A percentile compares a stretch with the other conserved stretches of the same genome.
phyloP scores from a whole-genome alignment of 352 stramenopile genomes.

The Phytophthora sp. region DNA sequence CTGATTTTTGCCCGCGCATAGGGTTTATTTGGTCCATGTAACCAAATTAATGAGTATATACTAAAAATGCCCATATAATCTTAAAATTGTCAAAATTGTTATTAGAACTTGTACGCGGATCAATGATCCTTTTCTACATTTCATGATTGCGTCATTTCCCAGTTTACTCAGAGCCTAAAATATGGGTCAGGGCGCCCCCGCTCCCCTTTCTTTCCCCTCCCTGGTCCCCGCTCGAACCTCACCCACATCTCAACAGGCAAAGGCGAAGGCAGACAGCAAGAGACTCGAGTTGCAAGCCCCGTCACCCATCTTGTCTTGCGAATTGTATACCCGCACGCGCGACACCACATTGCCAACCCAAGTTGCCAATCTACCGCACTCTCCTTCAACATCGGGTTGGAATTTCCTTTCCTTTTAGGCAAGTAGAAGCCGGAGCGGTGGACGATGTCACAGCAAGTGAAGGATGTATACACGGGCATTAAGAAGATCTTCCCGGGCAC shows the following conservation, averaged over 20 bases:
- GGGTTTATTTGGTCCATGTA: not conserved
- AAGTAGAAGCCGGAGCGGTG: no score
- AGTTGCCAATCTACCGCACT: no score
- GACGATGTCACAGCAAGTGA: conserved; percentile 74
- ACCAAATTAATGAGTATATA: not conserved
- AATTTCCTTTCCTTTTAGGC: no score
- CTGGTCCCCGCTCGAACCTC: not conserved
- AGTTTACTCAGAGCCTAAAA: not conserved
- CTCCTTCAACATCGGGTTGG: no score
- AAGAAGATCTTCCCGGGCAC: conserved; percentile 79
- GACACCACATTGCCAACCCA: no score
- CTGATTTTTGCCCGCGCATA: conserved; percentile 12
- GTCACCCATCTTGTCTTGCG: not conserved
- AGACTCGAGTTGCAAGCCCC: conserved; percentile 6
- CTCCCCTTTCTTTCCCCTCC: conserved; percentile 38
- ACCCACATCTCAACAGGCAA: conserved; percentile 39
- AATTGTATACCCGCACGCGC: conserved; percentile 8
- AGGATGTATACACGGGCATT: conserved; percentile 80
- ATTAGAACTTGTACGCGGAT: no score
- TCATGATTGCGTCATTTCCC: not conserved
- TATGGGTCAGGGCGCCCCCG: no score
- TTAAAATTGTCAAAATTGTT: no score
- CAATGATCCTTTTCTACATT: not conserved
- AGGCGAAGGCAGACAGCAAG: not conserved
- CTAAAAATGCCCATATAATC: not conserved